These are phyloP conservation scores for Asterella californica DNA, from an alignment of 225 moss, liverwort and hornwort species.

Conservation along the genomic window DNA sequence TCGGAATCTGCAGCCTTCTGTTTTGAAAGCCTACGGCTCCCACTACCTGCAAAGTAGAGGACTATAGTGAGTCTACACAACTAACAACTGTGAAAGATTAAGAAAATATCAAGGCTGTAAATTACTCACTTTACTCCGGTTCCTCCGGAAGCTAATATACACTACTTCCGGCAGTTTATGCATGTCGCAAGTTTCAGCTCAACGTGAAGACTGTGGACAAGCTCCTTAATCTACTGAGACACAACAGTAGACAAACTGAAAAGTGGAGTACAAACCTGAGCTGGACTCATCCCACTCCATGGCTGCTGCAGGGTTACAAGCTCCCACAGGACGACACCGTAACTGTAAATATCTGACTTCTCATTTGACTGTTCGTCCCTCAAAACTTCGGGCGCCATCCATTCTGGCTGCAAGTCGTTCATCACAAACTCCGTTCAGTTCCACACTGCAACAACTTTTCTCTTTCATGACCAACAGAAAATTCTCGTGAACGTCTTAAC, in stretches of 20 bases:
- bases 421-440: background rate
- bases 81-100: background rate
- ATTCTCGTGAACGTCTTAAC: background rate
- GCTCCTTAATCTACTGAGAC: background rate
- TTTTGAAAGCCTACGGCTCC: slow-evolving; percentile 62
- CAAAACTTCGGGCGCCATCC: slow-evolving; percentile 68
- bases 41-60: slow-evolving; percentile 45
- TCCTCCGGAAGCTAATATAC: background rate
- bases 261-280: slow-evolving; percentile 36
- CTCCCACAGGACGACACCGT: slow-evolving; percentile 65
- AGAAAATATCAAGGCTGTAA: background rate
- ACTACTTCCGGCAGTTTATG: background rate
- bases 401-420: slow-evolving; percentile 49
- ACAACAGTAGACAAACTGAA: background rate
- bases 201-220: background rate
- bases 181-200: background rate
- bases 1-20: slow-evolving; percentile 49
- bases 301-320: slow-evolving; percentile 50
- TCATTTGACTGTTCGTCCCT: slow-evolving; percentile 57
- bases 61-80: background rate
- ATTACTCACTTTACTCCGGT: background rate
- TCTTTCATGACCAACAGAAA: background rate
- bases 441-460: background rate
- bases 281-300: slow-evolving; percentile 57
- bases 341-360: slow-evolving; percentile 59